Evolutionary conservation across 2,329 filamentous ascomycete genomes (phyloP).

Genomic region (Colletotrichum ledebouriae): DNA sequence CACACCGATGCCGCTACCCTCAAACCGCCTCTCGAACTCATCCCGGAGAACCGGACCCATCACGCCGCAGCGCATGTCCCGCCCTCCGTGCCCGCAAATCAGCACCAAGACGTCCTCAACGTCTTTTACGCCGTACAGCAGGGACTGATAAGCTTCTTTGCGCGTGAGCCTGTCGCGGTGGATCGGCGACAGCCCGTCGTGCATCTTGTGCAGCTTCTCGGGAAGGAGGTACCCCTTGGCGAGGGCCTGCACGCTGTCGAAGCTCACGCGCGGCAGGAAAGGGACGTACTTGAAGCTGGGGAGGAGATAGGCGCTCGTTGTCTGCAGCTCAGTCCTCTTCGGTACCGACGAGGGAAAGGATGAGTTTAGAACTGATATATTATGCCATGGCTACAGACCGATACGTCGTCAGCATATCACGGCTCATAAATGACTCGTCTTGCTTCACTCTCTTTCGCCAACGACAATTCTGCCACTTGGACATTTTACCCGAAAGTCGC

Average conservation of each 20-base stretch:
- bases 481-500: neutral
- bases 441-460: neutral
- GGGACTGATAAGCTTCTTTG: conserved; percentile 65
- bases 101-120: conserved; percentile 80
- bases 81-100: conserved; percentile 87
- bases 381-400: conserved; percentile 79
- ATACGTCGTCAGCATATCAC: no score
- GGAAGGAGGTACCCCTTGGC: conserved; percentile 78
- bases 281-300: conserved; percentile 87
- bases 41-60: conserved; percentile 79
- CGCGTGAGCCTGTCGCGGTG: conserved; percentile 66
- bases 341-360: conserved; percentile 76
- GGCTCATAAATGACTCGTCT: neutral
- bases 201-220: conserved; percentile 69
- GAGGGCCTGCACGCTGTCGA: conserved; percentile 67
- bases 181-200: conserved; percentile 70
- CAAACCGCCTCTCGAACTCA: conserved; percentile 77
- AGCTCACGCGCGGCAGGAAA: conserved; percentile 73
- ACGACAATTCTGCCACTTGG: neutral
- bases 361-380: conserved; percentile 80
- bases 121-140: conserved; percentile 69
- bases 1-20: conserved; percentile 62
- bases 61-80: conserved; percentile 86
- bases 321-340: conserved; percentile 60
- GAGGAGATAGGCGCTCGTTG: conserved; percentile 79